Evolutionary conservation across 1,284 basidiomycete genomes (phyloP), one percentile per base, ranked within the genome.

Genomic region (Mycosarcoma mackinlayi): DNA sequence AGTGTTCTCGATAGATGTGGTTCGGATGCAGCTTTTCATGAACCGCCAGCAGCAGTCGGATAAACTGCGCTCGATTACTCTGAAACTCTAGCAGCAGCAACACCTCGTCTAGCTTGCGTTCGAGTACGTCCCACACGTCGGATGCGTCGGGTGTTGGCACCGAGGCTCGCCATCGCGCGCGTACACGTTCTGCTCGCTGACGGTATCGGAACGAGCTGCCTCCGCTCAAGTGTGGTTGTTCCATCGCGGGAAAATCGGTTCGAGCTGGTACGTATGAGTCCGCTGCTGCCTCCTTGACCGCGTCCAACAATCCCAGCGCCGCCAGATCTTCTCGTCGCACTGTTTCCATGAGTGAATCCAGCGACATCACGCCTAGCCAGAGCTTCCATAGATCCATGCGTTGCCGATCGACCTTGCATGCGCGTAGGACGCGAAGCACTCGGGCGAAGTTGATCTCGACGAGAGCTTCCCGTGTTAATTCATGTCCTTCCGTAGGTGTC

Each of bases 381-480:
- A 76, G 51, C 41, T 59, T 67, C 79, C 79, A 81, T n/a, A 81
- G 46, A 40, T 73, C 64, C 41, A 81, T 47, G 10, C 70, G 65
- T 41, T 80, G 74, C 7, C 79, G 62, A 44, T 81, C 78, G 23
- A 79, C 23, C 52, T 73, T 72, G 62, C 79, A 81, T 2, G 75
- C 73, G 13, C 60, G 57, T 44, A 81, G 51, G 27, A 75, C 73
- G 11, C 74, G 62, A n/a, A 70, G 37, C 19, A 75, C 71, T 16
- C 74, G 64, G 10, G 60, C 56, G 50, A 73, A 76, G 57, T 80
- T 81, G 64, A 77, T 70, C 54, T 80, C 79, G 40, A 81, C 50
- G 10, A 81, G 60, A 9, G 77, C 78, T 25, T 77, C 65, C 24
- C 73, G 70, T 7, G 77, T 74, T 14, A 81, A 53, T 51, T 76